Conservation (phyloP, 768 basidiomycete species). For the Boletus pseudo-olivaceus region DNA sequence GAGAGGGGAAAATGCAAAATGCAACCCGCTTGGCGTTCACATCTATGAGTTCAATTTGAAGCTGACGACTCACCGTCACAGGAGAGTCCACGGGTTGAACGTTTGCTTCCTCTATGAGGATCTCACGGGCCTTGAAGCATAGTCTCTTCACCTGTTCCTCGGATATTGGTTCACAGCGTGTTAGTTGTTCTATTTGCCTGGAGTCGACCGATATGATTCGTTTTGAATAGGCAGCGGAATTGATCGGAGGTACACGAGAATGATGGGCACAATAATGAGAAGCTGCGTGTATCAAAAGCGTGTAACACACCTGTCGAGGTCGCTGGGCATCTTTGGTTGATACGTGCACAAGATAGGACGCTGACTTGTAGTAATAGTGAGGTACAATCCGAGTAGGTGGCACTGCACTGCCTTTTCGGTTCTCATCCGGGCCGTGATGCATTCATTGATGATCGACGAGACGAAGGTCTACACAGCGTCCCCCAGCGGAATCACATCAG, state of each 20-base stretch:
- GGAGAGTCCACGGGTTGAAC: conserved; percentile 95
- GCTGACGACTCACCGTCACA: conserved; percentile 69
- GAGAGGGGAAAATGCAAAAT: not conserved
- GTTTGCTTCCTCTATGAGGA: conserved; percentile 96
- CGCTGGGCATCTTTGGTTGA: conserved; percentile 45
- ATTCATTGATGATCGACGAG: conserved; percentile 15
- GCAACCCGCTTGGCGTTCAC: not conserved
- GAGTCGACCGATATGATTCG: conserved; percentile 11
- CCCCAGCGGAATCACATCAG: conserved; percentile 3
- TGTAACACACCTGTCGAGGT: conserved; percentile 52
- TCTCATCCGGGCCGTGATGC: conserved; percentile 12
- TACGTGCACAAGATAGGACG: conserved; percentile 24
- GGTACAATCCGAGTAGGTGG: conserved; percentile 22
- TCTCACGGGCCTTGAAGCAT: conserved; percentile 94
- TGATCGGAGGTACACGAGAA: conserved; percentile 25
- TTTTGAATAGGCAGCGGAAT: conserved; percentile 13
- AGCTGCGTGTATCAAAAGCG: conserved; percentile 28
- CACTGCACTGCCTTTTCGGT: conserved; percentile 22
- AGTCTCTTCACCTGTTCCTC: conserved; percentile 95
- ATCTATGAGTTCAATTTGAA: not conserved
- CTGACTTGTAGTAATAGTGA: conserved; percentile 29
- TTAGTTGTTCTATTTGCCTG: conserved; percentile 94
- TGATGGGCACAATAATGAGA: conserved; percentile 23
- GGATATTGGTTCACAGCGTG: conserved; percentile 91
- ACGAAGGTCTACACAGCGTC: conserved; percentile 2